A percentile compares a stretch with the other conserved stretches of the same genome.
phyloP scores from a whole-genome alignment of 2,329 filamentous ascomycete genomes.

The Monosporascus sp. region DNA sequence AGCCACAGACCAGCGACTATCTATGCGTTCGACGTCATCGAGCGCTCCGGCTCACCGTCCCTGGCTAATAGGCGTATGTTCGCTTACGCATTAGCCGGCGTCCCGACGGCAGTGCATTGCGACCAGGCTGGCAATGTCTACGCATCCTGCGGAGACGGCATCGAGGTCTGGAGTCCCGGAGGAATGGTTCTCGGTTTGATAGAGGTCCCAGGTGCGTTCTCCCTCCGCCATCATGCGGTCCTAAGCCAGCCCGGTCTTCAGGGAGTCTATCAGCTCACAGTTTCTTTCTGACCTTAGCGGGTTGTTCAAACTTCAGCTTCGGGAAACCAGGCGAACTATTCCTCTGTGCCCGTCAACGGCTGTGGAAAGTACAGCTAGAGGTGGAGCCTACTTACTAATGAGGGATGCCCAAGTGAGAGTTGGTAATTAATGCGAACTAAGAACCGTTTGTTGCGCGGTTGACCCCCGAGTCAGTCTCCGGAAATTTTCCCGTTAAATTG shows the following conservation, averaged over 20 bases:
- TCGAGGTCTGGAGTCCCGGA: conserved; percentile 43
- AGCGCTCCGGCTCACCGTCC: conserved; percentile 31
- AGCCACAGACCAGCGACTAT: conserved; percentile 28
- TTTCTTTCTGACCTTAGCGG: conserved; percentile 19
- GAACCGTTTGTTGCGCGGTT: not conserved
- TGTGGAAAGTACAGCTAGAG: conserved; percentile 37
- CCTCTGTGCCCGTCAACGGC: conserved; percentile 39
- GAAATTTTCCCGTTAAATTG: no score
- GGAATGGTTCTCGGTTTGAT: conserved; percentile 40
- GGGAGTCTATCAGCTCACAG: not conserved
- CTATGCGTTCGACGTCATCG: conserved; percentile 44
- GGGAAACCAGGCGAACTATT: conserved; percentile 38
- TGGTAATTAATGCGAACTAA: not conserved
- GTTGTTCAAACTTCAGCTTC: conserved; percentile 41
- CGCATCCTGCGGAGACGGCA: conserved; percentile 40
- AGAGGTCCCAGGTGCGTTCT: conserved; percentile 27
- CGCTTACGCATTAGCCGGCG: conserved; percentile 40
- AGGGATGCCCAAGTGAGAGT: no score
- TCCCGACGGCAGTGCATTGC: conserved; percentile 38
- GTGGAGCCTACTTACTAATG: not conserved
- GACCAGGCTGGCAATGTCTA: conserved; percentile 41
- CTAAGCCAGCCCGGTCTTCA: conserved; percentile 1
- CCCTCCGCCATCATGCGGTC: not conserved
- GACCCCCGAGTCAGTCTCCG: no score
- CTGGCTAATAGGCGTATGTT: conserved; percentile 47